Evolutionary conservation across 768 basidiomycete species (phyloP), one percentile per base, ranked within the genome.

Genomic region (Tulasnella sp.): DNA sequence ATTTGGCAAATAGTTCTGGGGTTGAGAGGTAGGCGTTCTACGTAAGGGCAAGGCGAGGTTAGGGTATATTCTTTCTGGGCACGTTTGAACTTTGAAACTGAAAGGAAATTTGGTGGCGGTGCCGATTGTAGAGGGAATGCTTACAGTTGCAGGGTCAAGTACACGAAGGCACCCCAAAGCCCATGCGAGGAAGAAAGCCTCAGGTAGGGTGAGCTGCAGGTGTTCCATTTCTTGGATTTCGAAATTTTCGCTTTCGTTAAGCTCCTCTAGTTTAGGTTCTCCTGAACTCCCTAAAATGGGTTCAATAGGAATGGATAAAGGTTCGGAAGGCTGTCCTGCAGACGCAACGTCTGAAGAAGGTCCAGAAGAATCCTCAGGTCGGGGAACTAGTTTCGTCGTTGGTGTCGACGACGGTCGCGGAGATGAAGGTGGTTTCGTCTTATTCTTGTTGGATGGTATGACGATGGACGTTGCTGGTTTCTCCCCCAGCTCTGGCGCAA

Each of bases 131-230:
- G 36, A 62, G 77, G 73, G 21, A n/a, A 80, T 14, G 82, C 89
- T 75, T 86, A 96, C 96, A 79, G 91, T 91, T 34, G 88, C 84
- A 12, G 92, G 87, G 84, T 93, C 89, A 4, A 91, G 83, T 7
- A 98, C 86, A 2, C 90, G 91, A 39, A 98, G 87, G 82, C 95
- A 97, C 80, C 94, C 93, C 8, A 98, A 84, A 80, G 89, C 92
- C 92, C 96, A 95, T 2, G 91, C 83, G 62, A 98, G 87, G 84
- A 97, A 98, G 84, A 95, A 96, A 0, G 95, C 94, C 84, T 98
- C 97, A 82, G 91, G 91, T 2, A 96, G 89, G 0, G 94, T 94
- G 39, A 98, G 89, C 83, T 98, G 97, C 38, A 98, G 88, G 86
- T 97, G 96, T 84, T 98, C 97, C 72, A 95, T 86, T 82, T 96